Evolutionary conservation across 2,329 filamentous ascomycete species (phyloP), one percentile per base, ranked within the genome.

Genomic region (Reticulascus tulasneorum): DNA sequence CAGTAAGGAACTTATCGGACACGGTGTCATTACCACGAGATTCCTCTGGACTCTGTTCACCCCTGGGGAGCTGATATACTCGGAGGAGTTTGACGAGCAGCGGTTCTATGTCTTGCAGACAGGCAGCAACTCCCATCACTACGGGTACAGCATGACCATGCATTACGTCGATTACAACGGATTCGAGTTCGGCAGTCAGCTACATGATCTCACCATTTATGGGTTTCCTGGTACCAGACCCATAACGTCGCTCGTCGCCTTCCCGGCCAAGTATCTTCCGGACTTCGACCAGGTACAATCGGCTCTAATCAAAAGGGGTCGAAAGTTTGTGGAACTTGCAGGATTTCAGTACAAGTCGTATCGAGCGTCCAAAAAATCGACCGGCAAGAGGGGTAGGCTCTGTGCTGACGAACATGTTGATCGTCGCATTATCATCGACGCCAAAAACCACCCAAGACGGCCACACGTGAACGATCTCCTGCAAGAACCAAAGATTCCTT

Each of bases 21-120:
- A 78, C 38, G 64, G 66, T 0, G 72, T 75, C 26, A 69, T 78
- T 34, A 68, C 68, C 0, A 75, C 67, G 36, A 59, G 67, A 7
- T 65, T 77, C 34, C 55, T 68, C 9, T 75, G 70, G 72, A 67
- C 67, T 6, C 61, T 76, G 12, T 73, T 75, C 47, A 59, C 64
- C 24, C 72, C 71, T 1, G 68, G 67, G 2, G 59, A 54, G 25
- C 56, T 58, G 3, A 47, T 73, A 3, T 62, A 54, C 15, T 54
- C 59, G 35, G 56, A 61, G 32, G 64, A 59, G 6, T 59, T 58
- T 15, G 56, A 56, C 8, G 60, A 60, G 9, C 61, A 60, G 18
- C 55, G 59, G 37, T 63, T 69, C 23, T 45, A 53, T 4, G 47
- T 56, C 23, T 53, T 59, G 2, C 34, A 18, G 44, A 53, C 32